Conservation (phyloP, 192 early-diverging fungal genomes). For the Umbelopsis vinacea region DNA sequence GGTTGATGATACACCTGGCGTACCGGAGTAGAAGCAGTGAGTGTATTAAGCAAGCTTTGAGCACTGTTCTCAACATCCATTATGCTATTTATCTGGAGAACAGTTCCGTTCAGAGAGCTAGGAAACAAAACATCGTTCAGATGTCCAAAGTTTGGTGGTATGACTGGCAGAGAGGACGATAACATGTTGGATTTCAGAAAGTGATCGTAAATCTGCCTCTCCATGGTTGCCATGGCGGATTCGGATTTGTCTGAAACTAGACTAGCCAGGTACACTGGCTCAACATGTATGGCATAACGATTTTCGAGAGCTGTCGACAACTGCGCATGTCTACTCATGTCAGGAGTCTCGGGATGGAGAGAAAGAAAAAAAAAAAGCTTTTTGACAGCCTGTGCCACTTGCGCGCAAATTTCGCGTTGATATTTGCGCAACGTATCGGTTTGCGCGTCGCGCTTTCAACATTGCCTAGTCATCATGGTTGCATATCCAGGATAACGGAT, state of each 20-base stretch:
- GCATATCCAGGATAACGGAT: no score
- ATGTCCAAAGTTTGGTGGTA: conserved; percentile 1
- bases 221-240: not conserved
- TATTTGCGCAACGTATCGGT: no score
- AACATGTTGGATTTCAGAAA: not conserved
- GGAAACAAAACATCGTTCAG: not conserved
- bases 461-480: no score
- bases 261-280: not conserved
- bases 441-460: no score
- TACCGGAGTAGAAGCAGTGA: not conserved
- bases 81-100: conserved; percentile 1
- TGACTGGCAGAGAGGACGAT: not conserved
- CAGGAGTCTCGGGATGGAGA: not conserved
- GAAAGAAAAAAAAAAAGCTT: not conserved
- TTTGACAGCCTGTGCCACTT: no score
- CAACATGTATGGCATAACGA: not conserved
- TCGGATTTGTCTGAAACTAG: not conserved
- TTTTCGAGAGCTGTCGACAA: not conserved
- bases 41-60: not conserved
- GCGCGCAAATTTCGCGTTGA: no score
- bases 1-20: conserved; percentile 10
- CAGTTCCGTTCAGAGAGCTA: not conserved
- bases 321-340: conserved; percentile 1
- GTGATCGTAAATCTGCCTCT: not conserved
- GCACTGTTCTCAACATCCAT: conserved; percentile 17